Evolutionary conservation across 352 stramenopile species (phyloP), one percentile per base, ranked within the genome.

Genomic region (Pythium dissotocum): DNA sequence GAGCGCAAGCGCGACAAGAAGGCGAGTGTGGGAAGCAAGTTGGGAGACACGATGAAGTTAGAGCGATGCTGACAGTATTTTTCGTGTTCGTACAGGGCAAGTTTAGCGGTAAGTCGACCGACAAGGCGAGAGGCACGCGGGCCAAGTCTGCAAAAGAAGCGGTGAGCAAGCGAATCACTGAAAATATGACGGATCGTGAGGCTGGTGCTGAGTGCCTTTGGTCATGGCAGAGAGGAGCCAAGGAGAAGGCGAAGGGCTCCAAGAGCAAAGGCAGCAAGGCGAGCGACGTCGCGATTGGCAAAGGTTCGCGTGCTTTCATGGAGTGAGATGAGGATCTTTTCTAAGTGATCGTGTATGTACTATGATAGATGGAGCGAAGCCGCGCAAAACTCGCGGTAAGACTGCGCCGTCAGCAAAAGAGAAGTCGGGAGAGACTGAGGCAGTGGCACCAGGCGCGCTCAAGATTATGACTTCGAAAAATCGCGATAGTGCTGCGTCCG

Each of bases 1-100:
- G 85, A 93, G 65, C 78, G 82, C 32, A 90, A 89, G 61, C 85
- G 87, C 49, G 84, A 91, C 52, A 92, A 91, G 60, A 72, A 72
- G 60, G 58, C 60, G 30, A 8, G 58, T 32, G n/a, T 5, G 9
- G 14, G 8, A 8, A 21, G 14, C 10, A 32, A 21, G 2, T 6
- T 48, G 9, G 24, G 26, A 26, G 6, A 6, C 58, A 35, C 24
- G 12, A 48, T 1, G 24, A 42, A 42, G 28, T 2, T 21, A 28
- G 14, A 21, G 8, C 30, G 18, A 49, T 24, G 13, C 36, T 57
- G 33, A 57, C 33, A 49, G 40, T 13, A 2, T 44, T 4, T 16
- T 10, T 52, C 28, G 4, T 54, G 40, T 13, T 33, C 4, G 18
- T 13, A 10, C n/a, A 71, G 65, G 46, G 65, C 10, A 71, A 71